Conservation (phyloP, 305 asterid species). For the Solanum hybrid region DNA sequence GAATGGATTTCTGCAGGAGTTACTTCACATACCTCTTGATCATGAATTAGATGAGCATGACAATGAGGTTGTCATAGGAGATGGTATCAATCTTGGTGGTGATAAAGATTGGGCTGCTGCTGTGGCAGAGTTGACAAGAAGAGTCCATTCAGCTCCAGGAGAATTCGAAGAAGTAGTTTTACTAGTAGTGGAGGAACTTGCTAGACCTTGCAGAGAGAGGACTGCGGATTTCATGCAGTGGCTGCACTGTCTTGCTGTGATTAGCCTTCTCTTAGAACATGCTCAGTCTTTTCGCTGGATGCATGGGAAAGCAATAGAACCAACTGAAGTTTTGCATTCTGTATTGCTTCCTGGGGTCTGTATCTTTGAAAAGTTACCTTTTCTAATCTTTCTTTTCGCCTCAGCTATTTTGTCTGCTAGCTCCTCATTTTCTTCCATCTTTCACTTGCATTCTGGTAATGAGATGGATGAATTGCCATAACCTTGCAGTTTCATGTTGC, state of each 20-base stretch:
- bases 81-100: slow-evolving; percentile 90
- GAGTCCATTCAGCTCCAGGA: slow-evolving; percentile 70
- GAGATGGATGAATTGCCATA: background rate
- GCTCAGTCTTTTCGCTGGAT: slow-evolving; percentile 56
- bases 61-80: slow-evolving; percentile 66
- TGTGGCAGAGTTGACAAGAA: slow-evolving; percentile 64
- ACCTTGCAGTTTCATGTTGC: background rate
- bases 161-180: slow-evolving; percentile 83
- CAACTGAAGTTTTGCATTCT: slow-evolving; percentile 69
- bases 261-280: slow-evolving; percentile 76
- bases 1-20: slow-evolving; percentile 55
- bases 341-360: slow-evolving; percentile 94
- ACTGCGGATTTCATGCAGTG: slow-evolving; percentile 82
- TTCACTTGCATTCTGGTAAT: background rate
- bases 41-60: slow-evolving; percentile 80
- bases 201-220: slow-evolving; percentile 93
- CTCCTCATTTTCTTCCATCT: background rate
- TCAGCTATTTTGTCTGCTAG: background rate
- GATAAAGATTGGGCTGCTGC: slow-evolving; percentile 95
- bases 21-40: slow-evolving; percentile 64
- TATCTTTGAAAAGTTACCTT: slow-evolving; percentile 2
- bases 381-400: background rate
- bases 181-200: slow-evolving; percentile 65
- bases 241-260: slow-evolving; percentile 85
- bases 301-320: slow-evolving; percentile 67